Evolutionary conservation across 805 yeast genomes (phyloP).

Genomic region (Pichia scutulata): DNA sequence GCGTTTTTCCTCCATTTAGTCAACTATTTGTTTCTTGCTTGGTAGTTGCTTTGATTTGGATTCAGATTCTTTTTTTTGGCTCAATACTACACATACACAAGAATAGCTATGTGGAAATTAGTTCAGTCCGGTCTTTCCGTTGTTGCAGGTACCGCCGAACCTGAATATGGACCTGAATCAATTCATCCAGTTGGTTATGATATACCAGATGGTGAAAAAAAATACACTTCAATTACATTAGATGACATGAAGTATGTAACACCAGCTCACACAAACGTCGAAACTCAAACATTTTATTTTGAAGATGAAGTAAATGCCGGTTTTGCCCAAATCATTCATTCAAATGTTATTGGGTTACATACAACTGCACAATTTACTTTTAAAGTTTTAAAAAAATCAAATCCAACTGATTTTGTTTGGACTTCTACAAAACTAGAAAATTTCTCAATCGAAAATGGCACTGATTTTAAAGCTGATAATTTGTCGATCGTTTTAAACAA

Average conservation of each 20-base stretch:
- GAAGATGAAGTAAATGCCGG: constrained; percentile 61
- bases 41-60: background rate
- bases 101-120: constrained; percentile 26
- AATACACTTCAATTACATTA: constrained; percentile 50
- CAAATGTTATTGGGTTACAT: constrained; percentile 81
- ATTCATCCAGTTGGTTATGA: constrained; percentile 66
- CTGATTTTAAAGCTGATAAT: constrained; percentile 73
- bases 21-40: too few species aligned
- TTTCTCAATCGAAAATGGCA: constrained; percentile 56
- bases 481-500: constrained; percentile 54
- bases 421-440: constrained; percentile 85
- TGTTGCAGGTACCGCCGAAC: constrained; percentile 95
- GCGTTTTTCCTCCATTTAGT: background rate
- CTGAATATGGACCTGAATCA: constrained; percentile 90
- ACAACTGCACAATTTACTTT: constrained; percentile 93
- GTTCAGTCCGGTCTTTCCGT: constrained; percentile 52
- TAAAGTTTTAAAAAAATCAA: constrained; percentile 54
- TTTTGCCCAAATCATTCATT: constrained; percentile 91
- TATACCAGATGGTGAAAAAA: constrained; percentile 47
- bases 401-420: constrained; percentile 62
- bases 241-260: constrained; percentile 69
- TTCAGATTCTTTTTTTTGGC: too few species aligned
- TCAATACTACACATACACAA: background rate
- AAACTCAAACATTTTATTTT: constrained; percentile 90
- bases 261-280: constrained; percentile 84